Base-by-base conservation (phyloP, 441 rosid species). In the Gossypium davidsonii region DNA sequence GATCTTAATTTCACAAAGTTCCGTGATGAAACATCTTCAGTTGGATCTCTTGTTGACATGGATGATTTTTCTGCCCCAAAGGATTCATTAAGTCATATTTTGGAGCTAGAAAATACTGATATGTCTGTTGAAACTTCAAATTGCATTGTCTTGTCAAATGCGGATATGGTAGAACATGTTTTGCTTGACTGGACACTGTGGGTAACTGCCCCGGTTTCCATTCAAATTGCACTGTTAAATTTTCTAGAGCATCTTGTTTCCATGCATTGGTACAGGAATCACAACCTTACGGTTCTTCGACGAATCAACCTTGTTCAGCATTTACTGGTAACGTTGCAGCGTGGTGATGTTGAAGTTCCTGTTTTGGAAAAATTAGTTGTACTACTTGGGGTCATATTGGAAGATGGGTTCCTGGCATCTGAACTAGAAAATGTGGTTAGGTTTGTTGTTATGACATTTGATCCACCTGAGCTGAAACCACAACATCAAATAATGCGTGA, bases 181-280 rank as follows among this genome's bases (percentile, higher is more conserved):
- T 87, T 97, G 86, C 84, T 97, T 86, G 99, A 97, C 82, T 97
- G 99, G 99, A 97, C 99, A 26, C 79, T 97, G 75, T 97, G 99
- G 99, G 98, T 94, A 31, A 83, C 90, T 59, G 86, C 99, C 75
- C 86, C 99, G 28, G 92, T 97, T 79, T 82, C 97, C 55, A 87
- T 94, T 82, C 99, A 97, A 85, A 97, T 94, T 84, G 83, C 97
- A 31, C 85, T 94, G 72, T 88, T 97, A 67, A 93, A 97, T 52
- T 97, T 97, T 86, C 97, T 97, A 75, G 99, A 97, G 86, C 92
- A 97, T 83, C 86, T 97, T 74, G 98, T 97, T 61, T 97, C 99
- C 25, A 97, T 94, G 98, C 97, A 94, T 78, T 94, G 99, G 98
- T 96, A 96, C 80, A 88, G 99, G 85, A 94, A 87, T 83, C 99